Evolutionary conservation across 2,329 filamentous ascomycete species (phyloP), one percentile per base, ranked within the genome.

Genomic region (Cordyceps javanica): DNA sequence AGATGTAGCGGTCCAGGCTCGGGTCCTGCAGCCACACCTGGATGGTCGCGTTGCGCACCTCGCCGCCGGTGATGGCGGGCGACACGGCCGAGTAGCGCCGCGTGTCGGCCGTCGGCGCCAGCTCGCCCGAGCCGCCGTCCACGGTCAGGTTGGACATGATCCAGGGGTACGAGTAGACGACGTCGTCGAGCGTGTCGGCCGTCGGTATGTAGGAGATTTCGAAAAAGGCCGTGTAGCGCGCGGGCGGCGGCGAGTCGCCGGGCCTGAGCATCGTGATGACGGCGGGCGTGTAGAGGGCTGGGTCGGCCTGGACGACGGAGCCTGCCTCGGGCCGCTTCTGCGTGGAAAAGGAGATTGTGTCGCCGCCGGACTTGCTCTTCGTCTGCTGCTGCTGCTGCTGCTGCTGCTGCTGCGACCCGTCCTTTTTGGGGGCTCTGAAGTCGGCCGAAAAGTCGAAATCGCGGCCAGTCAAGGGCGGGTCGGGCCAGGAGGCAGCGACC

Each of bases 1-100:
- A 28, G 11, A 55, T 19, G 41, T 55, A 55, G 28, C 30, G 14
- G 11, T 25, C 14, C 41, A 55, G 30, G 28, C 28, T 10, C 5
- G 36, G 28, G 19, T 23, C 30, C 41, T 55, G 52, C 21, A 30
- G 41, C 52, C 52, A 55, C 5, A 55, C 41, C 52, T 55, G 52
- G 41, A 55, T 9, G 21, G 52, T 55, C 7, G 52, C 52, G 30
- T 55, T 55, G 52, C 52, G 52, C 39, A 55, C 41, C 41, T 55
- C 52, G 52, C 52, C 13, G 41, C 39, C 26, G 13, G 36, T 16
- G 23, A 46, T 28, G 28, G 32, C 41, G 28, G 39, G 52, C 21
- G 39, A n/a, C 25, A 11, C 21, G 6, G 52, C 52, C 9, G 10
- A 3, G 28, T 8, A n/a, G 19, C 11, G 9, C 1, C 21, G 16